These are phyloP conservation scores for Kluyveromyces aestuarii DNA, from an alignment of 805 yeast species.

Conservation along the genomic window DNA sequence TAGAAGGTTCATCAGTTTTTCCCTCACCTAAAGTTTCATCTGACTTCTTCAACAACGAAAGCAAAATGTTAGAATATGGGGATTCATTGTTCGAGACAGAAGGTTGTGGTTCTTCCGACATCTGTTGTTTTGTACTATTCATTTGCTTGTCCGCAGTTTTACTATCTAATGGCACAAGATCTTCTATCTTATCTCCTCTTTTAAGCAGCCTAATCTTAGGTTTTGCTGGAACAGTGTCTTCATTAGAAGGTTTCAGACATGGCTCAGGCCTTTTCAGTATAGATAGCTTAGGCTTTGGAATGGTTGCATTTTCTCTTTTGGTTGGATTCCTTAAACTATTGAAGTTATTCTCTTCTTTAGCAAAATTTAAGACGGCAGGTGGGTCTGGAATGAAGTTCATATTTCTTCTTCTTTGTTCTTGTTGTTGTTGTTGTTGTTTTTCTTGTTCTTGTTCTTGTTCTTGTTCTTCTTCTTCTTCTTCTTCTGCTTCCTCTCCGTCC, in stretches of 20 bases:
- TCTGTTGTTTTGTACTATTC: neutral
- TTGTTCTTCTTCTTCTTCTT: too few relatives aligned
- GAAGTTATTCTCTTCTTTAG: neutral
- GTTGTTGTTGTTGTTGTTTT: too few relatives aligned
- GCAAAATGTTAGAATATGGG: neutral
- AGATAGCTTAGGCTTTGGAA: constrained; percentile 14
- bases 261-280: constrained; percentile 14
- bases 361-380: neutral
- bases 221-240: constrained; percentile 10
- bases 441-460: too few relatives aligned
- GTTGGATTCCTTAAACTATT: neutral
- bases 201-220: constrained; percentile 30
- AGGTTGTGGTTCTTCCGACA: neutral
- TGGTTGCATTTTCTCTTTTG: neutral
- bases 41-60: neutral
- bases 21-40: neutral
- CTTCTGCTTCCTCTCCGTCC: constrained; percentile 12
- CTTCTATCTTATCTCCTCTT: constrained; percentile 29
- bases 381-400: constrained; percentile 2
- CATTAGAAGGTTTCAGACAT: neutral
- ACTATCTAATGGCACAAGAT: constrained; percentile 6
- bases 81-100: neutral
- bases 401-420: constrained; percentile 1
- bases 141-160: neutral
- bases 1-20: neutral